A percentile compares a stretch with the other conserved stretches of the same genome.
Evolutionary conservation across 1,284 basidiomycete genomes (phyloP).

Genomic region (Coniferiporia sulphurascens): DNA sequence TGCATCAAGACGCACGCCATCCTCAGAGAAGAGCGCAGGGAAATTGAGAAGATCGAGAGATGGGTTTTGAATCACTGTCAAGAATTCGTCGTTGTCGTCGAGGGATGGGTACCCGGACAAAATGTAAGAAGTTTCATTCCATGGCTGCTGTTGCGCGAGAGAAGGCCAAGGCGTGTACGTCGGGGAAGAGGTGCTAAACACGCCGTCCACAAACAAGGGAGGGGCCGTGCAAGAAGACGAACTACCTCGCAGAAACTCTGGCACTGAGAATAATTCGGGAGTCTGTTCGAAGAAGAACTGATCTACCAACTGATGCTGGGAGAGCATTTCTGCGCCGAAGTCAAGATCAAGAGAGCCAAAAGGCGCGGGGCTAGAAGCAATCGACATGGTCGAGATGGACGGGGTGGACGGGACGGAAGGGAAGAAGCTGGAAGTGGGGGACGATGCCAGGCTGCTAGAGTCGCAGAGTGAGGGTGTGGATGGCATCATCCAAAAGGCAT

Average conservation of each 20-base stretch:
- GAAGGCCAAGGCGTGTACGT: neutral
- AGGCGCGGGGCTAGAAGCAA: neutral
- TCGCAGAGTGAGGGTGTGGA: no score
- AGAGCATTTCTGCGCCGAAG: neutral
- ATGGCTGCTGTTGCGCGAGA: neutral
- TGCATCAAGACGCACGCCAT: no score
- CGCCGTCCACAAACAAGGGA: neutral
- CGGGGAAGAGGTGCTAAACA: neutral
- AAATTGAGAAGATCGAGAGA: no score
- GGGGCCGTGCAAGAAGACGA: neutral
- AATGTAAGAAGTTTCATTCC: no score
- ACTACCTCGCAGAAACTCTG: neutral
- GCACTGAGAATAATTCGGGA: neutral
- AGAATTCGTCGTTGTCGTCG: no score
- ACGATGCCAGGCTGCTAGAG: neutral
- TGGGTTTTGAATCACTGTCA: no score
- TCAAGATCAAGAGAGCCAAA: neutral
- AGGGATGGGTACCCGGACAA: no score
- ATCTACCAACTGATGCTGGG: neutral
- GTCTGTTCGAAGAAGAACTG: neutral
- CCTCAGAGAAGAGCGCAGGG: no score
- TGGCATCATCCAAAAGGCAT: no score
- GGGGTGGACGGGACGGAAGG: neutral
- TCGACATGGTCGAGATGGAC: neutral
- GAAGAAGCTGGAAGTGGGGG: neutral